These are phyloP conservation scores for Noccaea bulbosa DNA, from an alignment of 345 rosid species.

Conservation along the genomic window DNA sequence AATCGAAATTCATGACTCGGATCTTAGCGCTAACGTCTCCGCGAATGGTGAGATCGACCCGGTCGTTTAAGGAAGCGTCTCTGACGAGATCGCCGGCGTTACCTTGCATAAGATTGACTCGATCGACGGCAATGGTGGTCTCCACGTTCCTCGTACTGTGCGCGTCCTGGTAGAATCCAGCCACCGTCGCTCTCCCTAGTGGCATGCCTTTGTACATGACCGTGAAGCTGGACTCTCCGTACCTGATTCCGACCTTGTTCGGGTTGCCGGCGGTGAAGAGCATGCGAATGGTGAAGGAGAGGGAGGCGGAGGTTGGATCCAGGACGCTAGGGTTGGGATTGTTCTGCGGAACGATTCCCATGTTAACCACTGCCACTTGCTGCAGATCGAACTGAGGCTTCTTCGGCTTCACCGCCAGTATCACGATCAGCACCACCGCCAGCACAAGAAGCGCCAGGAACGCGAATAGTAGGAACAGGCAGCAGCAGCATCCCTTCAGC, in stretches of 20 bases:
- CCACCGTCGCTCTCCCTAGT: slow-evolving; percentile 80
- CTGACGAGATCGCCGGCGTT: slow-evolving; percentile 73
- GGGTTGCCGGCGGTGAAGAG: slow-evolving; percentile 92
- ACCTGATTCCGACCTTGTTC: slow-evolving; percentile 95
- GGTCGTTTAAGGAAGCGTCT: slow-evolving; percentile 87
- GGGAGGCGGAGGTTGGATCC: slow-evolving; percentile 65
- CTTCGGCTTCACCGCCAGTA: slow-evolving; percentile 95
- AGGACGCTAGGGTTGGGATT: slow-evolving; percentile 44
- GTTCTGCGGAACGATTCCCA: slow-evolving; percentile 69
- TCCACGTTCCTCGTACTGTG: slow-evolving; percentile 74
- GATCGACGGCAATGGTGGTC: slow-evolving; percentile 82
- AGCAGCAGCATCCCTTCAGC: slow-evolving; percentile 96
- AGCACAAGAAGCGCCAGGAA: slow-evolving; percentile 75
- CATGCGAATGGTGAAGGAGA: slow-evolving; percentile 74
- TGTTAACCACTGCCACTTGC: slow-evolving; percentile 87
- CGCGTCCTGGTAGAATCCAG: slow-evolving; percentile 91
- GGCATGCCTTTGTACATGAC: slow-evolving; percentile 96
- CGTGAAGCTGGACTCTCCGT: slow-evolving; percentile 90
- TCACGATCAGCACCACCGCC: slow-evolving; percentile 69
- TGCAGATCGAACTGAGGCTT: slow-evolving; percentile 99
- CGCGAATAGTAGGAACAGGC: slow-evolving; percentile 86
- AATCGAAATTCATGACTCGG: slow-evolving; percentile 85
- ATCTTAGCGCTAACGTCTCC: slow-evolving; percentile 96
- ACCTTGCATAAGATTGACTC: slow-evolving; percentile 80
- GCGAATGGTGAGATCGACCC: slow-evolving; percentile 75